phyloP scores from a whole-genome alignment of 2,329 filamentous ascomycete species.

The Clonostachys rhizophaga region DNA sequence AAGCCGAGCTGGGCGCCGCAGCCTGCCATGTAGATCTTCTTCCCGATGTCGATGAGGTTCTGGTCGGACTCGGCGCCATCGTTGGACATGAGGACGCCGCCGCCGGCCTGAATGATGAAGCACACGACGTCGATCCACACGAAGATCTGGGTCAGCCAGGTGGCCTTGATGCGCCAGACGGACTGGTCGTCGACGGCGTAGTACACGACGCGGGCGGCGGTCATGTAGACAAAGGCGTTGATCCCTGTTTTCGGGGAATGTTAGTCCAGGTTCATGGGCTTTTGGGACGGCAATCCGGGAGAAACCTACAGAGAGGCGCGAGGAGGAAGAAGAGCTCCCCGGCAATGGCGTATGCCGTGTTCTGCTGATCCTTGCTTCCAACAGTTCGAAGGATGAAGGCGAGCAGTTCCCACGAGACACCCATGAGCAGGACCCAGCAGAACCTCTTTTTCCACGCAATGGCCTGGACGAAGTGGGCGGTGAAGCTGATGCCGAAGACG shows the following conservation, averaged over 20 bases:
- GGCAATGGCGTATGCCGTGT: constrained; percentile 17
- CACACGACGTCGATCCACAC: constrained; percentile 41
- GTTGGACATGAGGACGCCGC: constrained; percentile 28
- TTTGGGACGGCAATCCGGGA: constrained; percentile 1
- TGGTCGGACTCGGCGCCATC: constrained; percentile 5
- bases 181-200: constrained; percentile 28
- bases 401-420: constrained; percentile 26
- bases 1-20: constrained; percentile 28
- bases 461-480: constrained; percentile 18
- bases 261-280: not conserved
- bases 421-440: constrained; percentile 34
- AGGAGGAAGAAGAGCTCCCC: constrained; percentile 31
- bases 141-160: constrained; percentile 35
- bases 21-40: constrained; percentile 31
- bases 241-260: constrained; percentile 19
- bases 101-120: constrained; percentile 37
- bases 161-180: constrained; percentile 24
- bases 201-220: constrained; percentile 30
- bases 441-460: constrained; percentile 22
- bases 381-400: constrained; percentile 29
- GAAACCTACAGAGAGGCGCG: constrained; percentile 28
- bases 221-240: constrained; percentile 39
- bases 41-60: constrained; percentile 20
- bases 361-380: constrained; percentile 30
- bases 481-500: constrained; percentile 19